Conservation (phyloP, 1,284 basidiomycete genomes). For the Ceratobasidium sp. region DNA sequence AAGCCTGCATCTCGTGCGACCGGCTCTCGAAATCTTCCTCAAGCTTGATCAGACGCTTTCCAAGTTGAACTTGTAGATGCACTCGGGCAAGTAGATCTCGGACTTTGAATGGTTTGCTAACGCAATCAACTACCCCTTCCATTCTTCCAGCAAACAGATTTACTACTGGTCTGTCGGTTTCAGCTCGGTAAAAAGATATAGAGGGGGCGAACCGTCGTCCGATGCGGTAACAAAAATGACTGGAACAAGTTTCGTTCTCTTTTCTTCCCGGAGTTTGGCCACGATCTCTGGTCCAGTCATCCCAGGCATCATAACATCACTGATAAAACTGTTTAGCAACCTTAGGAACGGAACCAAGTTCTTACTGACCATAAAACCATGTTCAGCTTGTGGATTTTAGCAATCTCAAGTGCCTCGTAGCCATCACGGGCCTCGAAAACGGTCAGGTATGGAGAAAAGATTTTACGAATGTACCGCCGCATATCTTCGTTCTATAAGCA, state of each 20-base stretch:
- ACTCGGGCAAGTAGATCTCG: conserved; percentile 58
- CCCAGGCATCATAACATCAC: conserved; percentile 34
- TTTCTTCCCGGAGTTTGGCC: conserved; percentile 14
- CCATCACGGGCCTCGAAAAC: conserved; percentile 34
- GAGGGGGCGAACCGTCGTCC: neutral
- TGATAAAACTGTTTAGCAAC: neutral
- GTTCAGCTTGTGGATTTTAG: conserved; percentile 8
- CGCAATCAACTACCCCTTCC: conserved; percentile 55
- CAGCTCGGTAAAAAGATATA: conserved; percentile 47
- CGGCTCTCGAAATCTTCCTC: conserved; percentile 54
- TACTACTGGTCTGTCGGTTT: neutral
- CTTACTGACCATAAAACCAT: conserved; percentile 8
- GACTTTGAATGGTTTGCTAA: conserved; percentile 51
- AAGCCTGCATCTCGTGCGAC: conserved; percentile 51
- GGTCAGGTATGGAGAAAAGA: conserved; percentile 44
- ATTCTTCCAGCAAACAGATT: conserved; percentile 1
- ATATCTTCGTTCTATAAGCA: conserved; percentile 29
- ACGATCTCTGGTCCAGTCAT: conserved; percentile 27
- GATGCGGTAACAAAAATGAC: conserved; percentile 52
- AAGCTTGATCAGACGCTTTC: conserved; percentile 50
- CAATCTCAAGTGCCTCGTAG: conserved; percentile 5
- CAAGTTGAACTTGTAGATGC: conserved; percentile 51
- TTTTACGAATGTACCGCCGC: conserved; percentile 46
- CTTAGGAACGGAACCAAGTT: neutral
- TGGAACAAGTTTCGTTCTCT: conserved; percentile 48